phyloP scores from a whole-genome alignment of 306 rosid genomes.

The Acacia confusa region DNA sequence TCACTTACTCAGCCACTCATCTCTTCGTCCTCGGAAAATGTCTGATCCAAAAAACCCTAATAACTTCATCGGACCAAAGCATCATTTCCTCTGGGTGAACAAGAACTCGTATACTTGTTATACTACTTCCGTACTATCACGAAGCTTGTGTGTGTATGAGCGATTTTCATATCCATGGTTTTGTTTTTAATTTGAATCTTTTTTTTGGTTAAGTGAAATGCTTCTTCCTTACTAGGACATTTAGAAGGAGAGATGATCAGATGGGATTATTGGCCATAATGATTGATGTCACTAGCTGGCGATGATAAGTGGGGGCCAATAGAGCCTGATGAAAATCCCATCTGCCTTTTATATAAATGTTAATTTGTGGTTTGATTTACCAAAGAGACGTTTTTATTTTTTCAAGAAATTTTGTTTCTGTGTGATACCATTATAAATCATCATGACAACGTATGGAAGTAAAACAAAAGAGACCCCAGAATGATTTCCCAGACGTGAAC shows the following conservation, averaged over 20 bases:
- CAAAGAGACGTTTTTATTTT: constrained; percentile 2
- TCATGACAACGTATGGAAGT: constrained; percentile 13
- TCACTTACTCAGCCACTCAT: constrained; percentile 86
- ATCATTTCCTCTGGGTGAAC: neutral
- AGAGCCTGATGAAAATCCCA: constrained; percentile 42
- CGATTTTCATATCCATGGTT: constrained; percentile 21
- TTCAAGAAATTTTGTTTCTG: neutral
- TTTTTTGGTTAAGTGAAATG: constrained; percentile 32
- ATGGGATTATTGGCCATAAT: constrained; percentile 46
- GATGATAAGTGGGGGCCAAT: constrained; percentile 39
- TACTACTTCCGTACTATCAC: constrained; percentile 35
- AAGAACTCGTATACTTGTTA: neutral
- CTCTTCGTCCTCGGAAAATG: constrained; percentile 75
- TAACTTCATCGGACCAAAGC: neutral
- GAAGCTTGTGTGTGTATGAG: constrained; percentile 61
- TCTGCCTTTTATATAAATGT: constrained; percentile 41
- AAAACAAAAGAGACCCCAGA: constrained; percentile 19
- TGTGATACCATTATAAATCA: neutral
- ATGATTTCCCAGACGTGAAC: constrained; percentile 9
- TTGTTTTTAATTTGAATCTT: neutral
- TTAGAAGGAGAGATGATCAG: constrained; percentile 40
- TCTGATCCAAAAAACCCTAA: constrained; percentile 37
- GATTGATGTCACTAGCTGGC: constrained; percentile 43
- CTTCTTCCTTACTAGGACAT: constrained; percentile 43
- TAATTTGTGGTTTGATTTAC: constrained; percentile 59